These are phyloP conservation scores for Vanrija pseudolonga DNA, from an alignment of 1,284 basidiomycete genomes.

Conservation along the genomic window DNA sequence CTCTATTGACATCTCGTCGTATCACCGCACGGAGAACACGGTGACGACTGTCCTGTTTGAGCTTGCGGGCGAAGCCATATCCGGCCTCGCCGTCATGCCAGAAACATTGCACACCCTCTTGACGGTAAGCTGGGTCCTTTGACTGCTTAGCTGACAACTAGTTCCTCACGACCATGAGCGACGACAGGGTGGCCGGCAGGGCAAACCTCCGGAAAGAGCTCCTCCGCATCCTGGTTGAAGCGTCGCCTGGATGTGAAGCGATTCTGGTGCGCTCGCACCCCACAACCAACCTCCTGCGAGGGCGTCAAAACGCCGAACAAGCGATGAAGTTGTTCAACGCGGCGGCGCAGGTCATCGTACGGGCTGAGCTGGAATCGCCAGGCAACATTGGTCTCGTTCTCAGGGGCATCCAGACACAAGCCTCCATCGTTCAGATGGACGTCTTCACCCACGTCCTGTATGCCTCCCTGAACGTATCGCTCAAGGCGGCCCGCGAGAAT, in stretches of 20 bases:
- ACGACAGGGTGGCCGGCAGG: background rate
- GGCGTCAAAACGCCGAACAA: conserved; percentile 11
- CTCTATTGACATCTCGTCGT: conserved; percentile 5
- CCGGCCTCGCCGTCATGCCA: conserved; percentile 20
- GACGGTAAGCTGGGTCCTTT: conserved; percentile 7
- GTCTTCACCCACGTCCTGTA: conserved; percentile 31
- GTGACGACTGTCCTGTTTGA: conserved; percentile 28
- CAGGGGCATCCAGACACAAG: conserved; percentile 15
- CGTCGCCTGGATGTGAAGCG: conserved; percentile 21
- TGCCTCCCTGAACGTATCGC: conserved; percentile 19
- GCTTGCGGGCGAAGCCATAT: conserved; percentile 18
- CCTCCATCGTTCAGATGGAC: conserved; percentile 22
- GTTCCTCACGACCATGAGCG: conserved; percentile 6
- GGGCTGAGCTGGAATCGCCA: conserved; percentile 18
- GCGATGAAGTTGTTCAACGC: conserved; percentile 13
- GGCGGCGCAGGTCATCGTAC: conserved; percentile 25
- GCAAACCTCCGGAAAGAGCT: background rate
- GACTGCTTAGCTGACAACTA: background rate
- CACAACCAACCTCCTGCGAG: background rate
- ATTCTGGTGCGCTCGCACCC: conserved; percentile 31
- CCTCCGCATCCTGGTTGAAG: conserved; percentile 13
- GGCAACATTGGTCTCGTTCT: conserved; percentile 23
- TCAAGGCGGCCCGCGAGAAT: conserved; percentile 9
- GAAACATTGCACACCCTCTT: conserved; percentile 26
- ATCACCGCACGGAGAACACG: conserved; percentile 22